Percentiles rank a stretch among this genome's conserved stretches.
Conservation (phyloP, 164 flowering plant species). For the Kalanchoe fedtschenkoi region DNA sequence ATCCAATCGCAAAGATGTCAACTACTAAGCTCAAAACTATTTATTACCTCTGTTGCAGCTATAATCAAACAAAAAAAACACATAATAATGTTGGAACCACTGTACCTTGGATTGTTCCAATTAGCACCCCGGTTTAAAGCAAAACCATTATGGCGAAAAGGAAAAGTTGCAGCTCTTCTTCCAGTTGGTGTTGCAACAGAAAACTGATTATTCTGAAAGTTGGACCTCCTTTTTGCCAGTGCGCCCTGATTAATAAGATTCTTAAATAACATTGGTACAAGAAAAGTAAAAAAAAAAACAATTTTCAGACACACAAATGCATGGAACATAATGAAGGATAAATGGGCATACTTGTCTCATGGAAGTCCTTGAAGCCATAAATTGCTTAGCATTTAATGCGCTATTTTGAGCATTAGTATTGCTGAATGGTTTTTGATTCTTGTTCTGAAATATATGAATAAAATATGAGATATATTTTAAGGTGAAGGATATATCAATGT, state of each 20-base stretch:
- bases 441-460: constrained; percentile 34
- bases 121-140: constrained; percentile 22
- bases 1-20: background rate
- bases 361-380: constrained; percentile 61
- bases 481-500: background rate
- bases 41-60: background rate
- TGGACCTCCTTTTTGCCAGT: constrained; percentile 77
- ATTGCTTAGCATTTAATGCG: constrained; percentile 36
- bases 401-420: constrained; percentile 34
- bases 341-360: constrained; percentile 58
- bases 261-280: background rate
- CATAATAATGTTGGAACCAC: background rate
- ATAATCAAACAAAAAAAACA: background rate
- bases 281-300: background rate
- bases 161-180: constrained; percentile 57
- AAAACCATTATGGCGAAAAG: constrained; percentile 12
- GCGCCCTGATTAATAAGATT: constrained; percentile 38
- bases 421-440: constrained; percentile 24
- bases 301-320: background rate
- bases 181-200: constrained; percentile 66
- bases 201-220: constrained; percentile 62
- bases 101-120: constrained; percentile 60
- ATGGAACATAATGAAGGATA: background rate
- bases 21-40: background rate
- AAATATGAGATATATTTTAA: background rate